Evolutionary conservation across 1,284 basidiomycete species (phyloP).

Genomic region (Naganishia sp.): DNA sequence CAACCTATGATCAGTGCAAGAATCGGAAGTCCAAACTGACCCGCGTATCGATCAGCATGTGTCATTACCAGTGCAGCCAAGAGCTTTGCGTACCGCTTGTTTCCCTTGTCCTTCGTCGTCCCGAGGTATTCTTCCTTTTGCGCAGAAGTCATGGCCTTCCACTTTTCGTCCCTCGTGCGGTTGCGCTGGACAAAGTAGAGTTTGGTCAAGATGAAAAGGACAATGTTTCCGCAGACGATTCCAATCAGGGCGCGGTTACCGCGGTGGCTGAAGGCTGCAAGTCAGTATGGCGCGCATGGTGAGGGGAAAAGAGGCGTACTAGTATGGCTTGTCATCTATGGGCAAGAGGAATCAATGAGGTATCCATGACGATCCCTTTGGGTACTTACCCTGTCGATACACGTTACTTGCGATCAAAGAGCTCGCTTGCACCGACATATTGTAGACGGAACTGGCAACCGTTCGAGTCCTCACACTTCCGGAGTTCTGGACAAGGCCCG

Average conservation of each 20-base stretch:
- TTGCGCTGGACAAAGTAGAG: slow-evolving; percentile 39
- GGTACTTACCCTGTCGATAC: slow-evolving; percentile 41
- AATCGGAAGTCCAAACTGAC: slow-evolving; percentile 21
- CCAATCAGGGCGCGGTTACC: slow-evolving; percentile 42
- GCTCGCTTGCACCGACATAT: slow-evolving; percentile 46
- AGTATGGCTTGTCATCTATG: slow-evolving; percentile 33
- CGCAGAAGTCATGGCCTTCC: slow-evolving; percentile 36
- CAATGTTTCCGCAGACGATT: slow-evolving; percentile 40
- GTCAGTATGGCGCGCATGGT: not conserved
- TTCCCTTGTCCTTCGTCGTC: slow-evolving; percentile 42
- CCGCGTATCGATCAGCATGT: not conserved
- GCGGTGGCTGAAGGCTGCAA: slow-evolving; percentile 30
- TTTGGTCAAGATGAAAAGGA: slow-evolving; percentile 27
- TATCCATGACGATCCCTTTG: not conserved
- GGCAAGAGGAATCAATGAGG: not conserved
- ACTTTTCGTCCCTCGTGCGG: slow-evolving; percentile 32
- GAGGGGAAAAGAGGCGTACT: slow-evolving; percentile 1
- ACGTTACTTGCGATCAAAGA: slow-evolving; percentile 43
- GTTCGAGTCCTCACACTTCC: slow-evolving; percentile 47
- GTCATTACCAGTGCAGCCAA: not conserved
- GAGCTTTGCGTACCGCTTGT: slow-evolving; percentile 37
- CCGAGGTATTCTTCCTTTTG: slow-evolving; percentile 37
- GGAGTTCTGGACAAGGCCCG: slow-evolving; percentile 34
- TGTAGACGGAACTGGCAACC: slow-evolving; percentile 44
- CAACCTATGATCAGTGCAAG: slow-evolving; percentile 2